These are phyloP conservation scores for Circinella minor DNA, from an alignment of 371 early-diverging fungal species.

Conservation along the genomic window DNA sequence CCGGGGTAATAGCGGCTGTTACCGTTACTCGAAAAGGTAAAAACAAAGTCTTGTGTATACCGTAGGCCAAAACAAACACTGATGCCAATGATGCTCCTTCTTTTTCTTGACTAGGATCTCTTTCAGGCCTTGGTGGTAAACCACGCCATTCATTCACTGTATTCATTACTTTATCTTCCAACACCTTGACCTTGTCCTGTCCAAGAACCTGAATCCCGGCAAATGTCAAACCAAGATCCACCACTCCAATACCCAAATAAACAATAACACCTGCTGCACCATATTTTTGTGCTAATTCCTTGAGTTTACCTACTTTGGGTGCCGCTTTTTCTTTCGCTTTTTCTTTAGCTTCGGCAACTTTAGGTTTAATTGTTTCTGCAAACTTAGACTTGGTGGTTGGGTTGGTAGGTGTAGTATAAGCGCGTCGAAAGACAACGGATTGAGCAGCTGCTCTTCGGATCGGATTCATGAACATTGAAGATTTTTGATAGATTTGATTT, in stretches of 20 bases:
- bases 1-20: conserved; percentile 54
- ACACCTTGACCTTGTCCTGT: conserved; percentile 40
- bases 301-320: conserved; percentile 34
- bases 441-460: conserved; percentile 7
- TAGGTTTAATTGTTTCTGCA: neutral
- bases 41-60: conserved; percentile 56
- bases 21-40: conserved; percentile 47
- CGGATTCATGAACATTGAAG: neutral
- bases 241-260: conserved; percentile 43
- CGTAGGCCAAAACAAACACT: conserved; percentile 51
- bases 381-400: neutral
- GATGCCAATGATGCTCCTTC: conserved; percentile 42
- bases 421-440: neutral
- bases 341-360: conserved; percentile 4
- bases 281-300: conserved; percentile 42
- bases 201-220: conserved; percentile 45
- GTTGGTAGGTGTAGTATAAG: neutral
- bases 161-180: conserved; percentile 37
- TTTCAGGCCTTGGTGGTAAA: conserved; percentile 3
- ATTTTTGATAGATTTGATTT: too few species aligned
- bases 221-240: conserved; percentile 43
- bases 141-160: conserved; percentile 19
- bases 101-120: conserved; percentile 6
- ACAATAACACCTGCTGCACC: conserved; percentile 49
- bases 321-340: conserved; percentile 27